Conservation (phyloP, 495 filamentous ascomycete genomes). For the Annulohypoxylon moriforme region DNA sequence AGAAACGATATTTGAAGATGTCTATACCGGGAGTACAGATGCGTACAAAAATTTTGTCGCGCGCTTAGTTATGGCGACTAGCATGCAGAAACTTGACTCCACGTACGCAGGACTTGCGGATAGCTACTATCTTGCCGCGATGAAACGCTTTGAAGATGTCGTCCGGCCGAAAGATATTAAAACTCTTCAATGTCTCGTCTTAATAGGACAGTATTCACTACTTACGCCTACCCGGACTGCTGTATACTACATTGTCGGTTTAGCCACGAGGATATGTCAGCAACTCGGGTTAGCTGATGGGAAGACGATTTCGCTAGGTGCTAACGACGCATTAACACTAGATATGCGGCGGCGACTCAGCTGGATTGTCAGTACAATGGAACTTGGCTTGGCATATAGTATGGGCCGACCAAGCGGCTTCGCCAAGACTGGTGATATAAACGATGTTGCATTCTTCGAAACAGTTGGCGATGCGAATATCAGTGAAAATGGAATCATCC, state of each 20-base stretch:
- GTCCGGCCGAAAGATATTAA: slow-evolving; percentile 83
- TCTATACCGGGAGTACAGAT: slow-evolving; percentile 79
- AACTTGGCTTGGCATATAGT: slow-evolving; percentile 85
- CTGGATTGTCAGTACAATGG: slow-evolving; percentile 87
- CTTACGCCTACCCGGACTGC: slow-evolving; percentile 90
- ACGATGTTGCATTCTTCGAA: slow-evolving; percentile 85
- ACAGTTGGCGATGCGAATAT: slow-evolving; percentile 83
- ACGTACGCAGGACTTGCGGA: slow-evolving; percentile 88
- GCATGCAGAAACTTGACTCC: slow-evolving; percentile 84
- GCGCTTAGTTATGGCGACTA: slow-evolving; percentile 90
- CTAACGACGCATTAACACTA: slow-evolving; percentile 69
- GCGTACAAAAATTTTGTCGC: slow-evolving; percentile 86
- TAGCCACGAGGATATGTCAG: slow-evolving; percentile 85
- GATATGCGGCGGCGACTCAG: slow-evolving; percentile 89
- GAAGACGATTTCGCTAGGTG: slow-evolving; percentile 75
- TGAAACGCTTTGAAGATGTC: slow-evolving; percentile 80
- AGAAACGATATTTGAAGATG: slow-evolving; percentile 77
- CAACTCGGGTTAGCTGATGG: slow-evolving; percentile 87
- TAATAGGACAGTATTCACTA: slow-evolving; percentile 92
- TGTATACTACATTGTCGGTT: slow-evolving; percentile 88
- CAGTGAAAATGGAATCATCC: slow-evolving; percentile 76
- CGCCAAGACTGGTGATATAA: slow-evolving; percentile 78
- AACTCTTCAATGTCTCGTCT: slow-evolving; percentile 87
- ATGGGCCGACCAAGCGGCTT: slow-evolving; percentile 86
- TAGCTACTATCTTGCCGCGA: slow-evolving; percentile 88